Base-by-base conservation (phyloP, 371 early-diverging fungal species). In the Mycotypha africana region DNA sequence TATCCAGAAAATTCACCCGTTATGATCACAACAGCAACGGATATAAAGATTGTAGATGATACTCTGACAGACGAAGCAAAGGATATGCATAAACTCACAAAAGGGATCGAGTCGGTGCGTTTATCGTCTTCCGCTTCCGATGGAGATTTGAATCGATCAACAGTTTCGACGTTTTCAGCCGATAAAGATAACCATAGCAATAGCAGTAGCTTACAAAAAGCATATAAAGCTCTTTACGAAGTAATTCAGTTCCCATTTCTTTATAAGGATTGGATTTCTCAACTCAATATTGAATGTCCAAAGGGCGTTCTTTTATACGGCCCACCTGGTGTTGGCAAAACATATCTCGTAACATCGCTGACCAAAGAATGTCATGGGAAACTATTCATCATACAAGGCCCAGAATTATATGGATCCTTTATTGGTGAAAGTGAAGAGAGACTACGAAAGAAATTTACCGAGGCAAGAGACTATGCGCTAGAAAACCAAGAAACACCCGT, bases 321-420 rank as follows among this genome's bases (percentile, higher is more conserved):
- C 0, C 92, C 94, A 3, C 95, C 98, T 0, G 98, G 98, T n/a
- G 91, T 92, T 0, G 98, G 98, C 17, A 97, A 98, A 51, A 95
- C 97, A 0, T 75, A 77, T 33, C 60, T 95, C 4, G 95, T 94
- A 0, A 63, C 80, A 0, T 63, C 71, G 0, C 70, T 93, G 1
- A 81, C 91, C 14, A 50, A 62, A 22, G 60, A 61, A 2, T 88
- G 82, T 39, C 47, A 52, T 5, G 89, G 92, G 0, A 62, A 70
- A 19, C 47, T 90, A 74, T 65, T 81, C 20, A 51, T 77, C 0
- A 74, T 93, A 16, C 74, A 86, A 48, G 98, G 98, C 1, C 85
- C 98, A 0, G 97, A 98, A 42, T 68, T 99, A 1, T 82, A 89
- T 65, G 90, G 93, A 0, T 81, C 97, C 3, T 88, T 87, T 57